Evolutionary conservation across 108 stramenopile species (phyloP).

Genomic region (Cyclostephanos tholiformis): DNA sequence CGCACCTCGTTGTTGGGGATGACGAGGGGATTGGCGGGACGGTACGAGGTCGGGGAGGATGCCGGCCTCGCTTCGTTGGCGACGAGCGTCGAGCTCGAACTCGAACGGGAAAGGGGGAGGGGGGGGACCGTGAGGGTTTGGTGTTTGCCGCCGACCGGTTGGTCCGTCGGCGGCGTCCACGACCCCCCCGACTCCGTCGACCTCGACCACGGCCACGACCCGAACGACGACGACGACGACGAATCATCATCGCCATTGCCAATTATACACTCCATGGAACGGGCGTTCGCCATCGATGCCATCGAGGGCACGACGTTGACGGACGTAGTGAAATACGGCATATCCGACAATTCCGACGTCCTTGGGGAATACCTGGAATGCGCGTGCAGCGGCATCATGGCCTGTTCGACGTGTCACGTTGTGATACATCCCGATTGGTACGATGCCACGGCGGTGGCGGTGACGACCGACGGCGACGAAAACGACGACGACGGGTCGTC

Average conservation of each 20-base stretch:
- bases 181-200: too few species aligned
- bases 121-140: constrained; percentile 42
- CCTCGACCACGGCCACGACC: constrained; percentile 24
- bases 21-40: constrained; percentile 51
- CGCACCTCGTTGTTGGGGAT: constrained; percentile 43
- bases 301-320: constrained; percentile 47
- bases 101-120: constrained; percentile 36
- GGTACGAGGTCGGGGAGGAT: constrained; percentile 73
- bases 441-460: constrained; percentile 27
- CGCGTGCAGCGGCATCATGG: constrained; percentile 76
- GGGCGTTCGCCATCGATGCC: constrained; percentile 57
- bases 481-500: too few species aligned
- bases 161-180: constrained; percentile 42
- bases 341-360: constrained; percentile 40
- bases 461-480: too few species aligned
- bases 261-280: constrained; percentile 36
- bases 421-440: constrained; percentile 67
- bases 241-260: constrained; percentile 10
- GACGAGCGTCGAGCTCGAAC: constrained; percentile 44
- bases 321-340: constrained; percentile 63
- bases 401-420: constrained; percentile 82
- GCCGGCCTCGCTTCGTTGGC: constrained; percentile 62
- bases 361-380: constrained; percentile 76
- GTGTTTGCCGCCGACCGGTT: constrained; percentile 56
- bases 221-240: neutral